phyloP scores from a whole-genome alignment of 805 yeast species.

The Citeromyces nyonsensis region DNA sequence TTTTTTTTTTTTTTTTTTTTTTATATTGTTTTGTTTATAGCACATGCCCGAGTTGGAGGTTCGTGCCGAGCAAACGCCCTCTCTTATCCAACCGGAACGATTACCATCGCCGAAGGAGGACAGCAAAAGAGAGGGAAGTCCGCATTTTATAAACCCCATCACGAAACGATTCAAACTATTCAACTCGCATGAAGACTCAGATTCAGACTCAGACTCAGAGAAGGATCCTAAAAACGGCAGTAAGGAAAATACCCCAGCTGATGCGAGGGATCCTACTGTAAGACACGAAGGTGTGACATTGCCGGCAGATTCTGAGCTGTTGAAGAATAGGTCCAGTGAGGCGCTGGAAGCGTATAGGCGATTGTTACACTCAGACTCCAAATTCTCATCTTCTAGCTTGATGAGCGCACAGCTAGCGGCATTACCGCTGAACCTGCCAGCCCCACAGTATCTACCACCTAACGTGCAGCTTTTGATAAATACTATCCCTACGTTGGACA shows the following conservation, averaged over 20 bases:
- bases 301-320: constrained; percentile 17
- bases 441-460: constrained; percentile 39
- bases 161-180: constrained; percentile 3
- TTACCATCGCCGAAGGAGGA: no score
- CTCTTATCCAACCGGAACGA: no score
- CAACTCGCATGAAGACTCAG: constrained; percentile 1
- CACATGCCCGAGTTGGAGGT: no score
- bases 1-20: no score
- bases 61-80: no score
- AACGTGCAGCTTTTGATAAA: constrained; percentile 51
- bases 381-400: constrained; percentile 7
- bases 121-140: no score
- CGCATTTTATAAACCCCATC: constrained; percentile 2
- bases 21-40: no score
- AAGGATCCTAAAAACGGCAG: background rate
- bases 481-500: constrained; percentile 66
- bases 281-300: constrained; percentile 14
- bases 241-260: constrained; percentile 3
- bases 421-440: constrained; percentile 39
- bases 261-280: constrained; percentile 4
- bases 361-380: constrained; percentile 4
- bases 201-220: background rate
- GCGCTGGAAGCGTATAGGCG: constrained; percentile 5
- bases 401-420: constrained; percentile 39
- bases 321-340: constrained; percentile 7